These are phyloP conservation scores for Leishmania aethiopica DNA, from an alignment of 208 protist species.

Conservation along the genomic window DNA sequence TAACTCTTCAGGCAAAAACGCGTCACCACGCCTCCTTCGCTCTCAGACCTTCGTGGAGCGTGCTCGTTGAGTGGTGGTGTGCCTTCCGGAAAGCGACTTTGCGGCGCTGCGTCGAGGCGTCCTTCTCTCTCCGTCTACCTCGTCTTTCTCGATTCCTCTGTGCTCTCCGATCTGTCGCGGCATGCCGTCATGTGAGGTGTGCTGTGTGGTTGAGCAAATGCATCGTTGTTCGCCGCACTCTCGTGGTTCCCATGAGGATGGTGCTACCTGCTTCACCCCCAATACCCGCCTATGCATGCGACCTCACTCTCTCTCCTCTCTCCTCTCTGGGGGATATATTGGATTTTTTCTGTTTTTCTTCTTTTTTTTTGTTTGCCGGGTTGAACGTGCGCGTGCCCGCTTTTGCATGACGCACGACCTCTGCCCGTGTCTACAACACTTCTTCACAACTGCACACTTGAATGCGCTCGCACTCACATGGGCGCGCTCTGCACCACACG, in stretches of 20 bases:
- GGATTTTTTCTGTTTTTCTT: neutral
- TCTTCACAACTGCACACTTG: neutral
- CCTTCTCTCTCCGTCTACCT: neutral
- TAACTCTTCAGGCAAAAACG: neutral
- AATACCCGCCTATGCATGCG: neutral
- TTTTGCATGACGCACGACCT: neutral
- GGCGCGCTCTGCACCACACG: neutral
- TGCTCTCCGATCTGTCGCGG: constrained; percentile 4
- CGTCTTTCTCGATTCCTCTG: constrained; percentile 10
- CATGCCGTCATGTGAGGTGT: neutral
- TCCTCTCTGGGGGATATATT: neutral
- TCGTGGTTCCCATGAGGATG: neutral
- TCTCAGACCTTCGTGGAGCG: neutral
- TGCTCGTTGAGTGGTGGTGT: neutral
- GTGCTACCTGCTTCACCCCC: neutral
- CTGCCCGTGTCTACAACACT: neutral
- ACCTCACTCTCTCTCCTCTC: neutral
- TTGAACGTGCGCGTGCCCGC: neutral
- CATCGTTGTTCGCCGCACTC: neutral
- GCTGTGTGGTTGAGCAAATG: neutral
- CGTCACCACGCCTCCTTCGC: neutral
- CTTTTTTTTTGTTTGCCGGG: neutral
- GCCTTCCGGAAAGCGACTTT: neutral
- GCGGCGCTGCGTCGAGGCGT: neutral
- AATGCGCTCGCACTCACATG: neutral